phyloP scores from a whole-genome alignment of 805 yeast genomes.

The Saturnispora sekii region DNA sequence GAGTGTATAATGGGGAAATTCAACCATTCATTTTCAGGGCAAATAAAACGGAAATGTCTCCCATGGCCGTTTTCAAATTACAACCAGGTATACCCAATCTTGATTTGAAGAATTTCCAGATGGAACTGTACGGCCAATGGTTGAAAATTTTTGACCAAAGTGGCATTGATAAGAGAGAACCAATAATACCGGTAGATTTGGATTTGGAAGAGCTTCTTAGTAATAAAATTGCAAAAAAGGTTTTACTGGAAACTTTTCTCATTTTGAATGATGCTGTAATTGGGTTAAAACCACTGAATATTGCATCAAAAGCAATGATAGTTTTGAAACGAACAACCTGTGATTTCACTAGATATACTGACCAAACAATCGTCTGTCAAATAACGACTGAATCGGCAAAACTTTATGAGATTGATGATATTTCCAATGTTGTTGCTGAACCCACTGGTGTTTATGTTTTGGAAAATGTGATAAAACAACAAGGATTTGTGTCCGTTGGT shows the following conservation, averaged over 20 bases:
- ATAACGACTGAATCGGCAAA: constrained; percentile 39
- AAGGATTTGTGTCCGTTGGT: constrained; percentile 50
- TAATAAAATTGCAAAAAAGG: neutral
- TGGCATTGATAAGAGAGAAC: constrained; percentile 8
- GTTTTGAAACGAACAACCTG: constrained; percentile 45
- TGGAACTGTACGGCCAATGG: constrained; percentile 59
- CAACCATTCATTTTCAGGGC: constrained; percentile 9
- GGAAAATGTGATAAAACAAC: constrained; percentile 29
- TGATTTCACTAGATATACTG: constrained; percentile 31
- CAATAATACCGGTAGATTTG: constrained; percentile 6
- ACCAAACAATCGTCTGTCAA: constrained; percentile 18
- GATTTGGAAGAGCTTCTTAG: constrained; percentile 9
- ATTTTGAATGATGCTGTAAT: constrained; percentile 44
- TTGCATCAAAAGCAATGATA: constrained; percentile 44
- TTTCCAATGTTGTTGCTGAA: constrained; percentile 22
- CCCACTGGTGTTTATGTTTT: constrained; percentile 30
- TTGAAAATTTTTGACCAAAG: constrained; percentile 32
- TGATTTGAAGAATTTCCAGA: constrained; percentile 35
- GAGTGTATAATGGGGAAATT: neutral
- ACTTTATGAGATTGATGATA: constrained; percentile 58
- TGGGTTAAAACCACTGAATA: constrained; percentile 54
- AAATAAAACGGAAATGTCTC: constrained; percentile 7
- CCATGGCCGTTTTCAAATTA: constrained; percentile 10
- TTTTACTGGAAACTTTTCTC: constrained; percentile 17
- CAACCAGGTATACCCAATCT: constrained; percentile 30